phyloP scores from a whole-genome alignment of 2,329 filamentous ascomycete genomes.

The Escovopsis sp. region DNA sequence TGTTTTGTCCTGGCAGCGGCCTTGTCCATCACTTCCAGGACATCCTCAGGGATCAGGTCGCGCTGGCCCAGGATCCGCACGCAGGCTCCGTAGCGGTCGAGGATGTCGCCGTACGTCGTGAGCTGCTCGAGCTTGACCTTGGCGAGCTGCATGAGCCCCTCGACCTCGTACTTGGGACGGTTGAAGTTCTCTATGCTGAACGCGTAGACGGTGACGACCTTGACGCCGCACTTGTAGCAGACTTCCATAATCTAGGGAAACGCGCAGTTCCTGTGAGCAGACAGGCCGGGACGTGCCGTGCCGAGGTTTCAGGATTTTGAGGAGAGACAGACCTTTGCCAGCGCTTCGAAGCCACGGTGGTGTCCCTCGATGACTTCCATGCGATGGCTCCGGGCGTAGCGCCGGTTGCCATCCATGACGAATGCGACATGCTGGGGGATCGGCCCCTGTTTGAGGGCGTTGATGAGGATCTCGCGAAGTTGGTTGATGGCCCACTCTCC shows the following conservation, averaged over 20 bases:
- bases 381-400: slow-evolving; percentile 76
- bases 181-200: slow-evolving; percentile 99
- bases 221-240: slow-evolving; percentile 94
- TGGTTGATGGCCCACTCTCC: slow-evolving; percentile 76
- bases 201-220: slow-evolving; percentile 93
- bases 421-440: slow-evolving; percentile 96
- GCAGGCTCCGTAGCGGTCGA: slow-evolving; percentile 82
- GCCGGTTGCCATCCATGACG: slow-evolving; percentile 95
- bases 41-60: slow-evolving; percentile 71
- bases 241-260: slow-evolving; percentile 68
- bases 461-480: slow-evolving; percentile 73
- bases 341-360: slow-evolving; percentile 85
- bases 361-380: slow-evolving; percentile 97
- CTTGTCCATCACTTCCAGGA: slow-evolving; percentile 73
- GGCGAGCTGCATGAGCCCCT: slow-evolving; percentile 93
- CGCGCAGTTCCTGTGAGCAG: slow-evolving; percentile 4
- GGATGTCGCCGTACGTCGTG: slow-evolving; percentile 79
- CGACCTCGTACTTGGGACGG: slow-evolving; percentile 88
- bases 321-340: slow-evolving; percentile 58
- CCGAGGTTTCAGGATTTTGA: neutral
- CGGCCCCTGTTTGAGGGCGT: slow-evolving; percentile 75
- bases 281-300: no score
- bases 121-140: slow-evolving; percentile 89
- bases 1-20: slow-evolving; percentile 76
- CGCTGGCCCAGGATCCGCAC: slow-evolving; percentile 76